Evolutionary conservation across 2,329 filamentous ascomycete species (phyloP).

Genomic region (Botryosphaeria dothidea): DNA sequence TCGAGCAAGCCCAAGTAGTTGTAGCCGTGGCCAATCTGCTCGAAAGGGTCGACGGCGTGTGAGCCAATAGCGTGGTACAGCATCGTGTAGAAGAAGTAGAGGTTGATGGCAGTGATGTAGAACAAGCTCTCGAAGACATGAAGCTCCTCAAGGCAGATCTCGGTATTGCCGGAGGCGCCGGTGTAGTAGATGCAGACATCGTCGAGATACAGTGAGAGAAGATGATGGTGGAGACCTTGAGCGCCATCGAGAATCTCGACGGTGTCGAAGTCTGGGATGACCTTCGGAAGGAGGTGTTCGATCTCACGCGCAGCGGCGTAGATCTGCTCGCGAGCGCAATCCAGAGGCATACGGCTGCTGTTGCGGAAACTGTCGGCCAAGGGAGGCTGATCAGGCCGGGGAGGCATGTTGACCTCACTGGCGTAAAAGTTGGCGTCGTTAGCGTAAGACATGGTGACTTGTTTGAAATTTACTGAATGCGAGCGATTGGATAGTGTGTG

Average conservation of each 20-base stretch:
- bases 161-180: neutral
- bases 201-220: neutral
- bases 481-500: neutral
- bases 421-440: too few species aligned
- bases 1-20: neutral
- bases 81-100: neutral
- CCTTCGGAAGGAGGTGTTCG: neutral
- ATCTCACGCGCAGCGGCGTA: neutral
- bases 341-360: neutral
- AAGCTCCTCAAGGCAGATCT: neutral
- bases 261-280: neutral
- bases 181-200: neutral
- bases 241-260: neutral
- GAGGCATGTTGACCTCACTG: neutral
- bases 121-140: constrained; percentile 1
- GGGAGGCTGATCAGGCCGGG: neutral
- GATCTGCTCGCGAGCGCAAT: constrained; percentile 11
- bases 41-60: neutral
- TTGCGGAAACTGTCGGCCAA: neutral
- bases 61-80: neutral
- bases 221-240: neutral
- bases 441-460: neutral
- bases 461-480: too few species aligned
- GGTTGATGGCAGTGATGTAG: constrained; percentile 5
- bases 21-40: neutral